Evolutionary conservation across 345 rosid species (phyloP), one percentile per base, ranked within the genome.

Genomic region (Anacardium occidentale): DNA sequence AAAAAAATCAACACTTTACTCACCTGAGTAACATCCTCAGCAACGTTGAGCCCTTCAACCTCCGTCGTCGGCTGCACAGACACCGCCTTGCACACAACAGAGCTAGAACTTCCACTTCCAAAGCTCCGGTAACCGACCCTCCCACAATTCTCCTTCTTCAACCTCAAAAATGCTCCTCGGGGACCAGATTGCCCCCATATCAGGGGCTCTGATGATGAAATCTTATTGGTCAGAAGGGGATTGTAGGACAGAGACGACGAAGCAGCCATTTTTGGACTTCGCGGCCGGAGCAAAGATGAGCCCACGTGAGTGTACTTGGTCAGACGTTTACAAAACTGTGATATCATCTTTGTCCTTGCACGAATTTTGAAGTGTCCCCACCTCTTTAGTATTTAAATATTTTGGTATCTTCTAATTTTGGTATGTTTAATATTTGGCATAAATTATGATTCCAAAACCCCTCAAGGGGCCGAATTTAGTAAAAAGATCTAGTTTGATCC

Each of bases 21-120:
- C 14, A 85, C 98, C 93, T 89, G 92, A 73, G 95, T 80, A 55
- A 93, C 98, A 85, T 89, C 86, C 0, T 85, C 91, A 24, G 98
- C 97, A 80, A 91, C 86, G 83, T 93, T 91, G 83, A 91, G 97
- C 17, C 90, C 89, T 64, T 87, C 91, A 58, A 81, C 76, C 75
- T 81, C 90, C 52, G 70, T 79, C 76, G 79, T 80, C 5, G 89
- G 88, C 85, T 82, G 81, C 21, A 79, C 80, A 54, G 91, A 84
- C 6, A 88, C 94, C 11, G 97, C 90, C 73, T 85, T 86, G 82
- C 90, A 91, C 17, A 80, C 89, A 74, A 91, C 74, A n/a, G 91
- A 80, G 29, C 21, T 24, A 37, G 40, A 37, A 37, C 40, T 5
- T 37, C 40, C 40, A 5, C 40, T 3, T 37, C 40, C 40, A 45